A percentile compares a stretch with the other conserved stretches of the same genome.
Conservation (phyloP, 2,329 filamentous ascomycete species). For the Fusarium bulbicola region DNA sequence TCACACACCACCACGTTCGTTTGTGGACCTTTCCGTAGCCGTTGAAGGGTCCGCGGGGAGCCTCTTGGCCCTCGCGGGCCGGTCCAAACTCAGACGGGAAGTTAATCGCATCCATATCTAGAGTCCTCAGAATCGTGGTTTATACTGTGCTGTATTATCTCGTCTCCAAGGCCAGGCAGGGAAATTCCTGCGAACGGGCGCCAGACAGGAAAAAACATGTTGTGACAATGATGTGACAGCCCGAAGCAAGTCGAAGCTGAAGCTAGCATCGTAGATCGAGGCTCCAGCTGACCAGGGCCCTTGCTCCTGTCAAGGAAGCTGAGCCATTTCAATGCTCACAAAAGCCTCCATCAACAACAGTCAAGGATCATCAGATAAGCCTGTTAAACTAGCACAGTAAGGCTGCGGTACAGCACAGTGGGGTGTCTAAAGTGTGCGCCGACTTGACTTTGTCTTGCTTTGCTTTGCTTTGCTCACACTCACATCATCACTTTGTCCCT, state of each 20-base stretch:
- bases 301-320: slow-evolving; percentile 28
- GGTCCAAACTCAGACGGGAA: slow-evolving; percentile 33
- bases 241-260: slow-evolving; percentile 23
- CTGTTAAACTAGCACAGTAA: slow-evolving; percentile 12
- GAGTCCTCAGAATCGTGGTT: not conserved
- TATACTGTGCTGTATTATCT: slow-evolving; percentile 10
- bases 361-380: slow-evolving; percentile 38
- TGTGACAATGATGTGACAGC: slow-evolving; percentile 14
- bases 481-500: slow-evolving; percentile 28
- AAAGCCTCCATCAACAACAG: slow-evolving; percentile 15
- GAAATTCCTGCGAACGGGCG: slow-evolving; percentile 3
- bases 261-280: slow-evolving; percentile 30
- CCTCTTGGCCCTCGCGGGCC: slow-evolving; percentile 27
- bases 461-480: slow-evolving; percentile 3
- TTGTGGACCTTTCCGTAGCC: slow-evolving; percentile 21
- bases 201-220: not conserved
- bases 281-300: slow-evolving; percentile 36
- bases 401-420: slow-evolving; percentile 23
- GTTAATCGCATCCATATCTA: slow-evolving; percentile 23
- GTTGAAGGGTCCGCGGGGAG: slow-evolving; percentile 28
- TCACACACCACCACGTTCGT: slow-evolving; percentile 25
- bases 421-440: slow-evolving; percentile 1
- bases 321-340: slow-evolving; percentile 27
- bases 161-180: not conserved
- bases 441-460: slow-evolving; percentile 9